These are phyloP conservation scores for Colletotrichum navitas DNA, from an alignment of 2,329 filamentous ascomycete species.

Conservation along the genomic window DNA sequence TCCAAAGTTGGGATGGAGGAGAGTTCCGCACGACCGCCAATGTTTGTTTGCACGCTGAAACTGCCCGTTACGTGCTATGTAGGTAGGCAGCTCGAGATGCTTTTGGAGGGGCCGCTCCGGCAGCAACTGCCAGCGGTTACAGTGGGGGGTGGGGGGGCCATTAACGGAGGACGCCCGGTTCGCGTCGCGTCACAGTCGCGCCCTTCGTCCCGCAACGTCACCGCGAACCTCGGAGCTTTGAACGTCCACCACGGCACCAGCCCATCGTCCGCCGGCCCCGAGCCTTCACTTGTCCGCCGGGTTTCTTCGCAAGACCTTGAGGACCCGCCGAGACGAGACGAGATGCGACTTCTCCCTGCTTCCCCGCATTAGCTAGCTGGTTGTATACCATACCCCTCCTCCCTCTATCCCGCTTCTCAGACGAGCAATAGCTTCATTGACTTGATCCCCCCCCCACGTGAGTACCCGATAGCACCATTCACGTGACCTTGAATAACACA, in stretches of 20 bases:
- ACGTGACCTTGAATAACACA: constrained; percentile 2
- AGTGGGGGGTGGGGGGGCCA: constrained; percentile 4
- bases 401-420: neutral
- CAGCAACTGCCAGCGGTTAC: constrained; percentile 8
- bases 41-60: no score
- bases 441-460: neutral
- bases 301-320: neutral
- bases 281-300: neutral
- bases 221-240: constrained; percentile 29
- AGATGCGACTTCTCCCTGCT: constrained; percentile 14
- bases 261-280: neutral
- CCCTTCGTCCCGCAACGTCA: constrained; percentile 28
- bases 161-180: constrained; percentile 28
- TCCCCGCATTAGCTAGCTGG: constrained; percentile 28
- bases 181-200: constrained; percentile 37
- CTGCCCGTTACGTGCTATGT: neutral
- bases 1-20: constrained; percentile 5
- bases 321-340: neutral
- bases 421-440: constrained; percentile 8
- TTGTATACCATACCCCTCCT: neutral
- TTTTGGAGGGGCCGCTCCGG: neutral
- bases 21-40: neutral
- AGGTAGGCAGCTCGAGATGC: no score
- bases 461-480: constrained; percentile 8
- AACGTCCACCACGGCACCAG: constrained; percentile 13